Base-by-base conservation (phyloP, 352 stramenopile genomes). In the Aphanomyces cochlioides region DNA sequence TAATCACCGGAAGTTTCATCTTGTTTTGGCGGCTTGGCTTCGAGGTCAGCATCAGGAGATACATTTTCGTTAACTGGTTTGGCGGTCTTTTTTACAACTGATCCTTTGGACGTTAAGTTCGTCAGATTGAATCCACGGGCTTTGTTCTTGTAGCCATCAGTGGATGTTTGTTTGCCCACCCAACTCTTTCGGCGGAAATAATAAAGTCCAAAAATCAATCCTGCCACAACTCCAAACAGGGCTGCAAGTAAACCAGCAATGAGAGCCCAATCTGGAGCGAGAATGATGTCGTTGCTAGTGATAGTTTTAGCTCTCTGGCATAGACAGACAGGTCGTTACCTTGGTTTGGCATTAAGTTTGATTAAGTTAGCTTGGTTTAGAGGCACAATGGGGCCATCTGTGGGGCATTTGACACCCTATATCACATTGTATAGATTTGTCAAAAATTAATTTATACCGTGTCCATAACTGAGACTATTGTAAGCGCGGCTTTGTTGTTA, bases 301-400 rank as follows among this genome's bases (percentile, higher is more conserved):
- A 60, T 43, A 2, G 19, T 2, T 10, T 43, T 19, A 60, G 17
- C 54, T 60, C 28, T 28, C 28, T 28, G 28, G 2, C 28, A 28
- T 28, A 28, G 28, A 28, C 28, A 28, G 28, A 28, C 28, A 28
- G 10, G 13, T 59, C 17, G n/a, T 5, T 50, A 67, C 19, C 85
- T 78, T 0, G 84, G 80, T 73, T 92, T 95, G 10, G 83, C 88
- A 43, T 85, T 93, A 5, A 94, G 79, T 0, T 80, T 72, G 61
- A 97, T 93, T 10, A 97, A 73, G 59, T 96, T 96, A 72, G 88
- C 88, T 60, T 93, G 83, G 59, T 74, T 96, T 5, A 96, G 60
- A 7, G 88, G 83, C 10, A 96, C 80, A 66, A 97, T 96, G 3
- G 90, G 50, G 1, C 85, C 86, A 60, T 94, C 85, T 0, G 87